Conservation (phyloP, 2,329 filamentous ascomycete species). For the Macrophomina pseudophaseolina region DNA sequence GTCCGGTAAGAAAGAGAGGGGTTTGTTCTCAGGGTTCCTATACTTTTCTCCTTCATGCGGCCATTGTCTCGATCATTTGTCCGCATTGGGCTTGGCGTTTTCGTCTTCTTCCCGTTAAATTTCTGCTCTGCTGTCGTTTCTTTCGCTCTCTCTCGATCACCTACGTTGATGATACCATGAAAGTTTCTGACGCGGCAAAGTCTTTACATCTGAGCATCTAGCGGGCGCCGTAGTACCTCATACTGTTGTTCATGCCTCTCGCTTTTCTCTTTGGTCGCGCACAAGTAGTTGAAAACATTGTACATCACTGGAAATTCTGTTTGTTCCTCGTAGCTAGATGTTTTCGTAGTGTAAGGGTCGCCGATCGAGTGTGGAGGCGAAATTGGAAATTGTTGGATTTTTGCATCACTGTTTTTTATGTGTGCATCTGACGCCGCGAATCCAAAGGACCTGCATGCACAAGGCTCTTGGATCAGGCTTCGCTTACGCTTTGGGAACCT, state of each 20-base stretch:
- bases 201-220: constrained; percentile 23
- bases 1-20: constrained; percentile 21
- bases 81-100: constrained; percentile 23
- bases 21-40: constrained; percentile 13
- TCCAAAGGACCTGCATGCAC: too few species aligned
- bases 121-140: not conserved
- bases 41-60: constrained; percentile 13
- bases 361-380: not conserved
- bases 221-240: constrained; percentile 22
- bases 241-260: constrained; percentile 22
- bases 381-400: not conserved
- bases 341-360: constrained; percentile 19
- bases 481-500: too few species aligned
- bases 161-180: constrained; percentile 26
- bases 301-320: constrained; percentile 16
- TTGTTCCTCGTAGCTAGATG: constrained; percentile 17
- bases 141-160: constrained; percentile 14
- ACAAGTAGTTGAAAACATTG: constrained; percentile 15
- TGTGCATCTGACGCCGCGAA: not conserved
- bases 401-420: not conserved
- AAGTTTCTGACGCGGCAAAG: constrained; percentile 21
- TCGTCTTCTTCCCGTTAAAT: not conserved
- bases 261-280: constrained; percentile 20
- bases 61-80: constrained; percentile 13
- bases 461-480: too few species aligned